Percentiles rank a stretch among this genome's conserved stretches.
Conservation (phyloP, 441 rosid genomes). For the Corymbia calophylla region DNA sequence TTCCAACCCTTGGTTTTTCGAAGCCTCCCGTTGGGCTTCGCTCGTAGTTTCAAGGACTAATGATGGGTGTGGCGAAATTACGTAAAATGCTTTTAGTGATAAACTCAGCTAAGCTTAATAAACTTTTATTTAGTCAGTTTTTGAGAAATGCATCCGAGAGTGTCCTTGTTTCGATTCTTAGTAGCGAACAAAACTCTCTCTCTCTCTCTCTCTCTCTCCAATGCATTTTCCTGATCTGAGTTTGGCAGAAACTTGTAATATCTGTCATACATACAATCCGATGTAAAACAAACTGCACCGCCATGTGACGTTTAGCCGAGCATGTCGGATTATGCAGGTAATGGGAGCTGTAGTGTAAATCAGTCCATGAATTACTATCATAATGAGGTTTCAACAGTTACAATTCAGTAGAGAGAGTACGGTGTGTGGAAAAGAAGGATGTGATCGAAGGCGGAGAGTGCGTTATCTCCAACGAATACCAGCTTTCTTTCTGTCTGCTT, state of each 20-base stretch:
- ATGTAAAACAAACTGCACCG: neutral
- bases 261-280: neutral
- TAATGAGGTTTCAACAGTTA: neutral
- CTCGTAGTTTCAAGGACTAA: neutral
- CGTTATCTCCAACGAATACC: neutral
- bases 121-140: neutral
- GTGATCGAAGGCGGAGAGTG: neutral
- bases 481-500: neutral
- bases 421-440: neutral
- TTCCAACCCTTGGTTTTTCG: conserved; percentile 9
- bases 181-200: conserved; percentile 15
- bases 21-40: neutral
- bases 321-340: neutral
- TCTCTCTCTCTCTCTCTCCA: neutral
- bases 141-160: conserved; percentile 1
- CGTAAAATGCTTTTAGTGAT: neutral
- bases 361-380: neutral
- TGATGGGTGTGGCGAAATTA: neutral
- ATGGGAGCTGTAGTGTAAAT: neutral
- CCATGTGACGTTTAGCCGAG: neutral
- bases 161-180: neutral
- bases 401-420: neutral
- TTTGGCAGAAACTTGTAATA: neutral
- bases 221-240: neutral
- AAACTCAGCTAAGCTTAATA: neutral